Evolutionary conservation across 1,284 basidiomycete species (phyloP), one percentile per base, ranked within the genome.

Genomic region (Ceratobasidium sp.): DNA sequence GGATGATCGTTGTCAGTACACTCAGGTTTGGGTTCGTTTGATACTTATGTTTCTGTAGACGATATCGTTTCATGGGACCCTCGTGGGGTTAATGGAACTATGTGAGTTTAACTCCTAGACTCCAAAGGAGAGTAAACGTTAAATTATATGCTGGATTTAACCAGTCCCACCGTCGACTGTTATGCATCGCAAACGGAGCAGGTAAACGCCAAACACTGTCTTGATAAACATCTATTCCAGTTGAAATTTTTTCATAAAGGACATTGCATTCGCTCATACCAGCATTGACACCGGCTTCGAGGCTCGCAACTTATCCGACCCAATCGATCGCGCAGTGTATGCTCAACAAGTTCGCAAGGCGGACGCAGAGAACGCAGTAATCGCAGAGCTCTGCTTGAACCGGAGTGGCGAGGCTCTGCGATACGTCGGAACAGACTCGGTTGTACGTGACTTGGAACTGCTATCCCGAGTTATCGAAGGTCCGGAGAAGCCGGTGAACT

Each of bases 61-160:
- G 73, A 76, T 44, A 67, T 76, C 46, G 82, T 83, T 28, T 83
- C 82, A 39, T 83, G 83, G 83, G 82, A 83, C 71, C 83, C 83
- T 49, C 79, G 83, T 13, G 83, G 83, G 5, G 81, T 83, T 42
- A 83, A 83, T 58, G 78, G 79, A 39, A 81, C 83, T 5, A 81
- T 75, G 82, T 83, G 58, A 70, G 80, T 80, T 4, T 1, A 39
- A 40, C 51, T 20, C 20, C 55, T 33, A 64, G 71, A 33, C 33
- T 33, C 4, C 33, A 33, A 33, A 33, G 2, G 33, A 33, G 4
- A 33, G 33, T 33, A 4, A 33, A 33, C 13, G 18, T 53, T 1
- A 3, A 53, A 0, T 6, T 39, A 33, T 55, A 33, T 28, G 33
- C 66, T 53, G 28, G 53, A 13, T 3, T 26, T 72, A 70, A 20